Evolutionary conservation across 179 eudicot species (phyloP).

Genomic region (Silene vulgaris): DNA sequence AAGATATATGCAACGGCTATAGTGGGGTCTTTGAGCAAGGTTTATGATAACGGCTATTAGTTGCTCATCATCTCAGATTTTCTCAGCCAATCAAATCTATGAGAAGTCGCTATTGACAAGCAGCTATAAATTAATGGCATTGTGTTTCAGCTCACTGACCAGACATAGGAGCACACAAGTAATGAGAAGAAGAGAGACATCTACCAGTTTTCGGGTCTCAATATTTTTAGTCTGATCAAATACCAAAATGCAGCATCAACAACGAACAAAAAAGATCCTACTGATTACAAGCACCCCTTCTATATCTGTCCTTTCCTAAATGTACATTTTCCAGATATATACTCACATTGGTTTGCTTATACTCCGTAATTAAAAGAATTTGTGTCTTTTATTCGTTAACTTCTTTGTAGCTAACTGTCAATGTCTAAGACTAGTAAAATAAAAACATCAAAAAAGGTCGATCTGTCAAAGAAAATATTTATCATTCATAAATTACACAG

Average conservation of each 20-base stretch:
- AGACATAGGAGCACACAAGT: background rate
- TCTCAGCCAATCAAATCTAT: background rate
- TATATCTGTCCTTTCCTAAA: background rate
- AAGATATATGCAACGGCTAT: too few species aligned
- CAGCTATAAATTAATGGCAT: constrained; percentile 1
- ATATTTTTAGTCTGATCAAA: background rate
- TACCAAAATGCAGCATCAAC: background rate
- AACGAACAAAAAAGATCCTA: background rate
- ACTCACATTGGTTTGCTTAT: background rate
- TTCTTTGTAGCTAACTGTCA: background rate
- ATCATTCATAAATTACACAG: background rate
- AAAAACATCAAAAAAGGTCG: background rate
- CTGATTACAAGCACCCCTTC: background rate
- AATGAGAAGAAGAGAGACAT: background rate
- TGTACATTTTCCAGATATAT: background rate
- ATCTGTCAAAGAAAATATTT: too few species aligned
- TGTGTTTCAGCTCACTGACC: background rate
- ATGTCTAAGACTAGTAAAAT: background rate
- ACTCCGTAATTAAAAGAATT: background rate
- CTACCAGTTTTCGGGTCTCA: background rate
- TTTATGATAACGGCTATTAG: too few species aligned
- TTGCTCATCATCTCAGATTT: background rate
- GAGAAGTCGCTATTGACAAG: background rate
- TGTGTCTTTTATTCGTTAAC: background rate
- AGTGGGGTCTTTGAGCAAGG: too few species aligned